Conservation (phyloP, 2,329 filamentous ascomycete species). For the Fusarium sacchari region DNA sequence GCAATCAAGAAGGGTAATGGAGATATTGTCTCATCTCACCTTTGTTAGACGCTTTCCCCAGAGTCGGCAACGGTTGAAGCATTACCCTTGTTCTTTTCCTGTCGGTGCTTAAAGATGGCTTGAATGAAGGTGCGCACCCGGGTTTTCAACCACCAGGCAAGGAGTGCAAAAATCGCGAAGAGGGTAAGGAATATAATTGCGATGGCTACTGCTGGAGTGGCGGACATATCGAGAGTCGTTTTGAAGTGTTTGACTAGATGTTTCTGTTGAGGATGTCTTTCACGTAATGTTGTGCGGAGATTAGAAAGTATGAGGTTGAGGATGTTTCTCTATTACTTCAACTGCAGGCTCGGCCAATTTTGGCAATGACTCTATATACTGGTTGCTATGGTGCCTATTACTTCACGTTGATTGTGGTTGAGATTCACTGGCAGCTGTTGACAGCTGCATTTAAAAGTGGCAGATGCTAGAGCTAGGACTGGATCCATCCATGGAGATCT, state of each 20-base stretch:
- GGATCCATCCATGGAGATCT: constrained; percentile 22
- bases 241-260: not conserved
- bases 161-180: constrained; percentile 41
- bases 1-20: not conserved
- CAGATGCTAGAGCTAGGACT: constrained; percentile 1
- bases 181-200: constrained; percentile 49
- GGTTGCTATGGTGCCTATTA: constrained; percentile 2
- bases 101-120: constrained; percentile 38
- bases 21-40: not conserved
- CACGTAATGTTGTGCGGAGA: not conserved
- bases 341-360: not conserved
- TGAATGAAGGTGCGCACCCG: constrained; percentile 46
- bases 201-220: constrained; percentile 44
- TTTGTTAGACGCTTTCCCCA: constrained; percentile 24
- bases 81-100: constrained; percentile 8
- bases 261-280: not conserved
- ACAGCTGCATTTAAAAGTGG: constrained; percentile 1
- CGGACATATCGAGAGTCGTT: constrained; percentile 35
- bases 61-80: constrained; percentile 18
- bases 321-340: not conserved
- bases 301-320: not conserved
- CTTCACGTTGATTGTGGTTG: constrained; percentile 4
- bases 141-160: constrained; percentile 46
- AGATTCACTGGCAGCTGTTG: constrained; percentile 10
- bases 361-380: not conserved